Percentiles rank a stretch among this genome's conserved stretches.
These are phyloP conservation scores for Magnusiomyces paraingens DNA, from an alignment of 1,139 yeast species.

Conservation along the genomic window DNA sequence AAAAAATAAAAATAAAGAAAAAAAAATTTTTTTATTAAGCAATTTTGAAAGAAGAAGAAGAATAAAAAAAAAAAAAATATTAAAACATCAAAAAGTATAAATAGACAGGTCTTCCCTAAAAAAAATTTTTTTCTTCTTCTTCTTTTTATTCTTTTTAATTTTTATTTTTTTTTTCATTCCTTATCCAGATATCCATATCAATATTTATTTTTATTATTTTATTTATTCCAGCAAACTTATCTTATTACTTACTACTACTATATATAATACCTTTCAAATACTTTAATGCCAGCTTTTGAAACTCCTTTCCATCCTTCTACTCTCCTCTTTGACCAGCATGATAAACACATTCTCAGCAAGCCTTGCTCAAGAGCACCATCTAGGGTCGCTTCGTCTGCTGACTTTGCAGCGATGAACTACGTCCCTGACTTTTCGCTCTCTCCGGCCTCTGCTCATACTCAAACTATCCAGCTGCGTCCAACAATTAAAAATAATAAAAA, in stretches of 20 bases:
- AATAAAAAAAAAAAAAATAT: too few relatives aligned
- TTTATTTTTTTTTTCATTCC: neutral
- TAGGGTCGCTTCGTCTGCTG: neutral
- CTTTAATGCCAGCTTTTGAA: constrained; percentile 4
- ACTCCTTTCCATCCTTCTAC: neutral
- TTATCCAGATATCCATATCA: too few relatives aligned
- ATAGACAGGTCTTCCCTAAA: neutral
- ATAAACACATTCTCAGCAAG: neutral
- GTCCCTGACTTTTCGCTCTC: constrained; percentile 5
- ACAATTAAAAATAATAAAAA: neutral
- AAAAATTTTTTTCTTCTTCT: too few relatives aligned
- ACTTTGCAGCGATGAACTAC: neutral
- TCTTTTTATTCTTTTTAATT: too few relatives aligned
- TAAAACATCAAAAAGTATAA: too few relatives aligned
- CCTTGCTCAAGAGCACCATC: neutral
- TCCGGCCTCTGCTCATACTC: constrained; percentile 3
- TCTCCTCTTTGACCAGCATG: constrained; percentile 1
- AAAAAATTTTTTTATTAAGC: too few relatives aligned
- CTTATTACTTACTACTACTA: too few relatives aligned
- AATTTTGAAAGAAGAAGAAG: too few relatives aligned
- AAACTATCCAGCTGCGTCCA: neutral
- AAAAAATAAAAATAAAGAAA: too few relatives aligned
- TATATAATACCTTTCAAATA: neutral
- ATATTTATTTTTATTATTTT: too few relatives aligned
- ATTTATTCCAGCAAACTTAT: too few relatives aligned